Evolutionary conservation across 2,329 filamentous ascomycete genomes (phyloP).

Genomic region (Mollisiaceae sp.): DNA sequence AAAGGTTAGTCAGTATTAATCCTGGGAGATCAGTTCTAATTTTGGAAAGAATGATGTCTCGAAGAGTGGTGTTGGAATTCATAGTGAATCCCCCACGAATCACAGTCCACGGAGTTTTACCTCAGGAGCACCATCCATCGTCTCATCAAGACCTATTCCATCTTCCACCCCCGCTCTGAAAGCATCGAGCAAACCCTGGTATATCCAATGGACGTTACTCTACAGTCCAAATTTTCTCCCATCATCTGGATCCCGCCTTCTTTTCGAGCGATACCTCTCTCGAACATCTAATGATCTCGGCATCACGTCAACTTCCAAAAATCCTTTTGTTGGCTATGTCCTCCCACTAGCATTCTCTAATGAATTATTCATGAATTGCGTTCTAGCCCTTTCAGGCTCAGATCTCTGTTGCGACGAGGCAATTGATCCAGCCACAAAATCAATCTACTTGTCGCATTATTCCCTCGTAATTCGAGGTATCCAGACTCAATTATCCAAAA

Average conservation of each 20-base stretch:
- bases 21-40: not conserved
- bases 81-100: not conserved
- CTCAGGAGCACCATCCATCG: not conserved
- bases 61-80: not conserved
- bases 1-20: not conserved
- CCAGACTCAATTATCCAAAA: not conserved
- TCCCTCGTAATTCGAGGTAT: conserved; percentile 15
- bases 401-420: conserved; percentile 6
- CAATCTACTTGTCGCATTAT: conserved; percentile 17
- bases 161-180: not conserved
- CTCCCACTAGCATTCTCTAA: conserved; percentile 19
- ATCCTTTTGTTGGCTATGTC: conserved; percentile 14
- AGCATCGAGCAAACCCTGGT: not conserved
- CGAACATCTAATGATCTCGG: conserved; percentile 17
- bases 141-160: not conserved
- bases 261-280: conserved; percentile 21
- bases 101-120: not conserved
- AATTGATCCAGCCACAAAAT: conserved; percentile 7
- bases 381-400: conserved; percentile 18
- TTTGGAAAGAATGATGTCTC: not conserved
- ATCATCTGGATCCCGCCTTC: conserved; percentile 14
- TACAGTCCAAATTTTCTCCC: conserved; percentile 1
- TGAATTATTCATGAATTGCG: conserved; percentile 19
- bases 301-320: not conserved
- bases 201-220: conserved; percentile 7